phyloP scores from a whole-genome alignment of 2,329 filamentous ascomycete species.

The Lecanicillium sp. region DNA sequence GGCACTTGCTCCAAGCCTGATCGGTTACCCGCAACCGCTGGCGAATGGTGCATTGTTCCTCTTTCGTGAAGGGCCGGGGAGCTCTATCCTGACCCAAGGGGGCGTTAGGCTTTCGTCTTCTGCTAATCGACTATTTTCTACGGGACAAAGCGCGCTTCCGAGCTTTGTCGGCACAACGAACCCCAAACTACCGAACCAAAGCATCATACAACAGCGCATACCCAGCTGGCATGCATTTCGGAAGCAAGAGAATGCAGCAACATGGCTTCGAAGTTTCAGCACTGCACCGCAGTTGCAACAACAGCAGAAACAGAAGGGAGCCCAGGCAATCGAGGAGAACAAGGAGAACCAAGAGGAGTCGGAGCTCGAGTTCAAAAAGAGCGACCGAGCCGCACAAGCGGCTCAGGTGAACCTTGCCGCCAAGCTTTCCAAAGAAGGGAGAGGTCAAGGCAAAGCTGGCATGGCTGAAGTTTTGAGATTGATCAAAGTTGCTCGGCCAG shows the following conservation, averaged over 20 bases:
- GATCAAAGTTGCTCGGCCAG: constrained; percentile 81
- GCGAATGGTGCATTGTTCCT: constrained; percentile 15
- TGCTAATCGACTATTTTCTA: too few relatives aligned
- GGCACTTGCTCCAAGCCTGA: constrained; percentile 39
- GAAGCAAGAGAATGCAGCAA: too few relatives aligned
- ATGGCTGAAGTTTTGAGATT: constrained; percentile 75
- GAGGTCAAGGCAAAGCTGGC: constrained; percentile 48
- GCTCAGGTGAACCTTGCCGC: constrained; percentile 86
- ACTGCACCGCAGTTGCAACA: constrained; percentile 6
- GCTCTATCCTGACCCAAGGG: too few relatives aligned
- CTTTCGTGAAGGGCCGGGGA: constrained; percentile 10
- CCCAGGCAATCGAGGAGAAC: constrained; percentile 23
- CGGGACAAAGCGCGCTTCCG: too few relatives aligned
- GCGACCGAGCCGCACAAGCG: constrained; percentile 78
- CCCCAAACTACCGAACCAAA: too few relatives aligned
- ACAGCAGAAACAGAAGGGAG: constrained; percentile 15
- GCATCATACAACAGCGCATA: too few relatives aligned
- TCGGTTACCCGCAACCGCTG: constrained; percentile 19
- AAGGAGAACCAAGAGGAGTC: constrained; percentile 29
- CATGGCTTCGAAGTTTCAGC: too few relatives aligned
- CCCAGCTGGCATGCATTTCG: too few relatives aligned
- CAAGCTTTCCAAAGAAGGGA: constrained; percentile 76
- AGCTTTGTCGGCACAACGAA: too few relatives aligned
- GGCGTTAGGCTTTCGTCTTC: too few relatives aligned
- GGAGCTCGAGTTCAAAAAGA: constrained; percentile 47